Conservation (phyloP, 345 rosid species). For the Schrenkiella parvula region DNA sequence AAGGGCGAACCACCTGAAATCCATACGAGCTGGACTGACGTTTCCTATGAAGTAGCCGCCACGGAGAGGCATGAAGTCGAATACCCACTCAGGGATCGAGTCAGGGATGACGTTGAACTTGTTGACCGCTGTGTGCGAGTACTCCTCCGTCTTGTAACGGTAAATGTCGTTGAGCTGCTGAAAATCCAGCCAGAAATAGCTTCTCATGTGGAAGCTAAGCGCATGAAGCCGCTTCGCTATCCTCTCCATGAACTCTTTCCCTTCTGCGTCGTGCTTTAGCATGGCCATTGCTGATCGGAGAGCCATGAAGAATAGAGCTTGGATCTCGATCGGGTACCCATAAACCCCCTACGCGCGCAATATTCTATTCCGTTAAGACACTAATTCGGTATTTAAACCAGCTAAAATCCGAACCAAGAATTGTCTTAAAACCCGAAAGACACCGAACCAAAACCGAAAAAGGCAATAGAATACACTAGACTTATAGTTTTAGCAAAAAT, state of each 20-base stretch:
- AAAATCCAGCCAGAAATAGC: conserved; percentile 59
- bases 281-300: conserved; percentile 50
- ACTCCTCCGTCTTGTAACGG: conserved; percentile 64
- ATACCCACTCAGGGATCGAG: conserved; percentile 64
- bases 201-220: conserved; percentile 61
- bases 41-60: conserved; percentile 72
- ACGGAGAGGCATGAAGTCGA: conserved; percentile 58
- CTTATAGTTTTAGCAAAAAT: neutral
- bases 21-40: conserved; percentile 63
- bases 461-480: neutral
- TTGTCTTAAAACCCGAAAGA: neutral
- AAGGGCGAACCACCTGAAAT: conserved; percentile 65
- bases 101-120: conserved; percentile 68
- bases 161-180: conserved; percentile 62
- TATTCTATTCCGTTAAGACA: neutral
- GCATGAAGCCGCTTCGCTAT: conserved; percentile 58
- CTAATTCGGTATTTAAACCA: neutral
- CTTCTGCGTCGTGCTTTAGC: conserved; percentile 51
- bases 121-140: conserved; percentile 61
- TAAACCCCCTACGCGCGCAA: conserved; percentile 45
- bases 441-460: neutral
- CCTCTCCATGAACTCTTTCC: conserved; percentile 54
- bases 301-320: conserved; percentile 65
- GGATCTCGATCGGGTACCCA: conserved; percentile 64
- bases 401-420: neutral